Evolutionary conservation across 2,329 filamentous ascomycete genomes (phyloP).

Genomic region (Celoporthe dispersa): DNA sequence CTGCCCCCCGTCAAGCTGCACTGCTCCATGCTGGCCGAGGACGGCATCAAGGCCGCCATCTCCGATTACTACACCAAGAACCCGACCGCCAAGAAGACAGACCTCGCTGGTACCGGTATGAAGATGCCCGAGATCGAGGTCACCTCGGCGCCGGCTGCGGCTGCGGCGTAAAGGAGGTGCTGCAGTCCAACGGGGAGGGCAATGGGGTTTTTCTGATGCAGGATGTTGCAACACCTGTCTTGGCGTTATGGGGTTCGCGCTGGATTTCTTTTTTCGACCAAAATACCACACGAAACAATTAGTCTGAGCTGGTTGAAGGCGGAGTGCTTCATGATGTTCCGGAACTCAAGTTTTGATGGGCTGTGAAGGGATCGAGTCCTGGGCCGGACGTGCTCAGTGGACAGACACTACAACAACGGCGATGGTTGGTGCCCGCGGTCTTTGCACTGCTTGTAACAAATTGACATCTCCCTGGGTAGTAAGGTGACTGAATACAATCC

Average conservation of each 20-base stretch:
- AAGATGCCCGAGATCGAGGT: constrained; percentile 64
- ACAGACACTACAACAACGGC: neutral
- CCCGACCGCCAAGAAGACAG: constrained; percentile 72
- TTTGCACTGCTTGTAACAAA: neutral
- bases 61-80: constrained; percentile 92
- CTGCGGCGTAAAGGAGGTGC: constrained; percentile 18
- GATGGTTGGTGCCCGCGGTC: neutral
- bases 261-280: constrained; percentile 6
- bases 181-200: neutral
- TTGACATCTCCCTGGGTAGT: neutral
- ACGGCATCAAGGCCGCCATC: constrained; percentile 91
- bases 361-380: neutral
- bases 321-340: neutral
- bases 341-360: neutral
- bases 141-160: constrained; percentile 35
- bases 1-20: constrained; percentile 89
- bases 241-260: constrained; percentile 21
- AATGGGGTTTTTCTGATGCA: neutral
- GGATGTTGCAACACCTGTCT: constrained; percentile 13
- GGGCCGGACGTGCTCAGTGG: neutral
- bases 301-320: neutral
- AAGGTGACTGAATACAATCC: constrained; percentile 1
- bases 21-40: constrained; percentile 91
- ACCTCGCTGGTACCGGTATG: constrained; percentile 75
- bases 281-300: constrained; percentile 11